Conservation (phyloP, 352 stramenopile genomes). For the Pilasporangium apinafurcum region DNA sequence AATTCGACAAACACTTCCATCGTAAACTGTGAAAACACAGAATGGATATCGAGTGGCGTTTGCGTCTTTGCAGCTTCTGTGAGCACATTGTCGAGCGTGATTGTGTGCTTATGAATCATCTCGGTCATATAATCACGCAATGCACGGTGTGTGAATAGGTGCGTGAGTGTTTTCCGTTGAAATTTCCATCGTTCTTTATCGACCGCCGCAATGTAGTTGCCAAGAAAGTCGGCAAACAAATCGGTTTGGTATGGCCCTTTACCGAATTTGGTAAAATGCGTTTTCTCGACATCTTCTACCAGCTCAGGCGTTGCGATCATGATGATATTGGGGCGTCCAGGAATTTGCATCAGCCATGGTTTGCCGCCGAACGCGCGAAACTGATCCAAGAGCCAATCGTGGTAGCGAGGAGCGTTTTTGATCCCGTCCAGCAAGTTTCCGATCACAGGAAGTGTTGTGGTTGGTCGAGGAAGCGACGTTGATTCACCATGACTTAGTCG, state of each 20-base stretch:
- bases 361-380: conserved; percentile 28
- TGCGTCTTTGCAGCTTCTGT: background rate
- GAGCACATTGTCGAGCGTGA: conserved; percentile 20
- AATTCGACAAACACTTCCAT: conserved; percentile 70
- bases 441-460: conserved; percentile 32
- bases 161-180: conserved; percentile 75
- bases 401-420: conserved; percentile 30
- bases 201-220: conserved; percentile 55
- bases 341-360: conserved; percentile 29
- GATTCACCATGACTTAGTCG: too few species aligned
- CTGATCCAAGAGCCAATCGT: conserved; percentile 55
- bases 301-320: conserved; percentile 26
- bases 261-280: conserved; percentile 67
- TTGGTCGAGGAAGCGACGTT: conserved; percentile 20
- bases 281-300: conserved; percentile 54
- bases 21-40: conserved; percentile 36
- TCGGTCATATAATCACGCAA: conserved; percentile 44
- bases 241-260: conserved; percentile 39
- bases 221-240: conserved; percentile 46
- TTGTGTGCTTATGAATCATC: conserved; percentile 25
- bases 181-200: conserved; percentile 59
- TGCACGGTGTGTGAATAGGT: conserved; percentile 76
- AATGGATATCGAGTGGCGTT: conserved; percentile 25
- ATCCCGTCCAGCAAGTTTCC: conserved; percentile 48
- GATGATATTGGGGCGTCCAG: conserved; percentile 28